Evolutionary conservation across 345 rosid species (phyloP), one percentile per base, ranked within the genome.

Genomic region (Pistacia atlantica): DNA sequence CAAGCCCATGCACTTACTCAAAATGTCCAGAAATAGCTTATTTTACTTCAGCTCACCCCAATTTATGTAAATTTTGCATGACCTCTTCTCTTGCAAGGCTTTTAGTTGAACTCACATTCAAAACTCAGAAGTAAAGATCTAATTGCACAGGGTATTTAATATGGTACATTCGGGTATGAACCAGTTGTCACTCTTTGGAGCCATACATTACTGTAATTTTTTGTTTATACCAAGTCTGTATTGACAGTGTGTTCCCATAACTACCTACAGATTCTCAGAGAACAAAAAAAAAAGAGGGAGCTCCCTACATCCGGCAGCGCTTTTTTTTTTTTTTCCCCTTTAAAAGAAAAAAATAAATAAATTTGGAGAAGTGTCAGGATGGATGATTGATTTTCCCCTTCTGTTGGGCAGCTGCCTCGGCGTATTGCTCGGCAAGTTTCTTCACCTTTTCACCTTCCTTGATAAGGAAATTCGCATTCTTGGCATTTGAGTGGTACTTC

Each of bases 381-480:
- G 4, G 16, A 8, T 75, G 69, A 65, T 86, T 83, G 17, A 59
- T 37, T 67, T 87, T 92, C 67, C 77, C 88, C 88, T 88, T 87
- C 68, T 86, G 84, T 72, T 86, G 95, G 62, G 97, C 46, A 42
- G 46, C 89, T 28, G 97, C 80, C 82, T 96, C 97, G 8, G 89
- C 87, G 25, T 96, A 96, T 79, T 96, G 97, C 85, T 93, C 97
- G 1, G 99, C 97, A 5, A 94, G 97, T 82, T 90, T 94, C 90
- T 94, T 96, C 77, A 94, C 97, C 85, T 92, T 94, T 83, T 94
- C 99, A 38, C 95, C 99, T 87, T 94, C 99, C 90, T 91, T 94
- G 72, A 96, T 89, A 66, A 94, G 87, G 83, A 96, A 93, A 75
- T 82, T 92, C 14, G 99, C 98, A 76, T 84, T 93, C 82, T 92